These are phyloP conservation scores for Quercus ilex DNA, from an alignment of 306 rosid genomes.

Conservation along the genomic window DNA sequence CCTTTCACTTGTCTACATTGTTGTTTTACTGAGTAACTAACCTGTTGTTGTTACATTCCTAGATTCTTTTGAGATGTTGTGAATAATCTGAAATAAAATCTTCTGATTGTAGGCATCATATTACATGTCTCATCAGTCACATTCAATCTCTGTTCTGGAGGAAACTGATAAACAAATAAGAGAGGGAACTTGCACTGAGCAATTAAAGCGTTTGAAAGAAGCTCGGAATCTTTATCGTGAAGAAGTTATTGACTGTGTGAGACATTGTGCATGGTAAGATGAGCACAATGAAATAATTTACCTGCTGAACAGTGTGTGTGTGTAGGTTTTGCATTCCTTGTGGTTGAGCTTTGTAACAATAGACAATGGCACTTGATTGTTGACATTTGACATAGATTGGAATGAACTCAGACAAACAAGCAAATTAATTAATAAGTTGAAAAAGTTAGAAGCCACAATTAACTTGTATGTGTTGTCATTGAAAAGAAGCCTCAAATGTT, in stretches of 20 bases:
- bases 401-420: not conserved
- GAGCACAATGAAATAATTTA: conserved; percentile 12
- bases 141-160: conserved; percentile 60
- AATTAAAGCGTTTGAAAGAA: conserved; percentile 76
- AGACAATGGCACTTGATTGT: not conserved
- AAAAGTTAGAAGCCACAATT: too few species aligned
- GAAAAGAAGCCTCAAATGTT: too few species aligned
- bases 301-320: conserved; percentile 21
- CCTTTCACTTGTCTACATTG: not conserved
- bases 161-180: conserved; percentile 88
- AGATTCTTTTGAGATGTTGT: not conserved
- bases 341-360: not conserved
- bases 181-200: conserved; percentile 57
- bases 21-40: not conserved
- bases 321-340: not conserved
- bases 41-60: conserved; percentile 5
- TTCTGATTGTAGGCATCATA: conserved; percentile 66
- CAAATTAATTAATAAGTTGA: too few species aligned
- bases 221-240: conserved; percentile 74
- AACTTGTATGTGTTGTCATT: too few species aligned
- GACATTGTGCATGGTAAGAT: conserved; percentile 72
- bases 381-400: not conserved
- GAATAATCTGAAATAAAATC: conserved; percentile 11
- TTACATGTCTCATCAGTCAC: conserved; percentile 76
- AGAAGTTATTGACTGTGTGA: conserved; percentile 65